A percentile compares a stretch with the other conserved stretches of the same genome.
phyloP scores from a whole-genome alignment of 805 yeast genomes.

The Barnettozyma sp. region DNA sequence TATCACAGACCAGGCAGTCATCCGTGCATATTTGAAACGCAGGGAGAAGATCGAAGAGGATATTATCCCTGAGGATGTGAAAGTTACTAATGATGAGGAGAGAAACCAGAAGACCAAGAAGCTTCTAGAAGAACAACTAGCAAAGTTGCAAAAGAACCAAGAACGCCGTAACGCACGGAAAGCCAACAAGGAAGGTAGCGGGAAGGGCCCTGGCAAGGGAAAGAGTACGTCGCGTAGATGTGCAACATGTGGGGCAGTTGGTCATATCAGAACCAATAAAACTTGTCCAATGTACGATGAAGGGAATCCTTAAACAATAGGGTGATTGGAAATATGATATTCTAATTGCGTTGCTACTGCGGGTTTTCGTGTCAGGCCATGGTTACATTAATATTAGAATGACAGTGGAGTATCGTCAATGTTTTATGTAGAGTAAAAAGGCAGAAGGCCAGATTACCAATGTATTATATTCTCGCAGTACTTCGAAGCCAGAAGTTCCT shows the following conservation, averaged over 20 bases:
- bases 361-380: no score
- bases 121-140: conserved; percentile 75
- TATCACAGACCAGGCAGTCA: conserved; percentile 79
- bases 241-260: conserved; percentile 91
- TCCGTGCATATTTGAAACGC: conserved; percentile 73
- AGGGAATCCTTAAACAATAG: conserved; percentile 15
- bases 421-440: no score
- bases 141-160: conserved; percentile 70
- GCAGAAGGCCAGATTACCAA: conserved; percentile 17
- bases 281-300: conserved; percentile 84
- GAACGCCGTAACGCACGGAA: conserved; percentile 57
- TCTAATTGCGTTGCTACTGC: no score
- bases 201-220: conserved; percentile 26
- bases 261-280: conserved; percentile 85
- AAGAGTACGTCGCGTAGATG: conserved; percentile 64
- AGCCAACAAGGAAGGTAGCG: conserved; percentile 36
- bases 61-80: conserved; percentile 64
- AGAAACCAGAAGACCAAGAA: conserved; percentile 71
- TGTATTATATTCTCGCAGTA: conserved; percentile 23
- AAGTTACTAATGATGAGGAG: conserved; percentile 78
- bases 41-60: conserved; percentile 58
- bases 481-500: conserved; percentile 8
- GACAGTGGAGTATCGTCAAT: no score
- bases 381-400: no score
- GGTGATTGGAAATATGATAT: no score